Evolutionary conservation across 2,329 filamentous ascomycete species (phyloP).

Genomic region (Thielaviopsis cerberus): DNA sequence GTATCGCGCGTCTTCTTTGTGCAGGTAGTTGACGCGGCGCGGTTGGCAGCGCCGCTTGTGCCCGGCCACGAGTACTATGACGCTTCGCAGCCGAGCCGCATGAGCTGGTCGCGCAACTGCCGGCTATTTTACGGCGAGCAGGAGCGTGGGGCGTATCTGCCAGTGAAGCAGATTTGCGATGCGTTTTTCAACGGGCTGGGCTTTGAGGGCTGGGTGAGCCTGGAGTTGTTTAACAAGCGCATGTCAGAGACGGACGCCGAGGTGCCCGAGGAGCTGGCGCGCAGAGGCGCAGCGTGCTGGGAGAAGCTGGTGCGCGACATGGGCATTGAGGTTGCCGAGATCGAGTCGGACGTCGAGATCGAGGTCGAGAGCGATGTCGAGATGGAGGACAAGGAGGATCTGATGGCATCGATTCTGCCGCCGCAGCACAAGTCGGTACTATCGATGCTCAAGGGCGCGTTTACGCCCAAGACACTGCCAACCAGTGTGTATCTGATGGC

Average conservation of each 20-base stretch:
- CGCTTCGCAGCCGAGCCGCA: conserved; percentile 26
- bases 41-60: conserved; percentile 35
- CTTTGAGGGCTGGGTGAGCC: conserved; percentile 50
- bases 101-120: conserved; percentile 64
- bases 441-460: not conserved
- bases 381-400: not conserved
- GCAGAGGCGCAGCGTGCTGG: conserved; percentile 32
- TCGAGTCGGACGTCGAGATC: not conserved
- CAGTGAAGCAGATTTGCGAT: conserved; percentile 39
- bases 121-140: conserved; percentile 38
- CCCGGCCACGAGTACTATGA: conserved; percentile 23
- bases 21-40: conserved; percentile 58
- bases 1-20: conserved; percentile 58
- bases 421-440: not conserved
- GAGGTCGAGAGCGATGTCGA: not conserved
- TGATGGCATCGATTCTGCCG: not conserved
- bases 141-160: conserved; percentile 47
- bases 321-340: conserved; percentile 7
- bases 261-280: conserved; percentile 39
- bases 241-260: conserved; percentile 31
- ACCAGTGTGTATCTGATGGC: conserved; percentile 4
- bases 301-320: conserved; percentile 25
- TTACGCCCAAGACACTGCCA: not conserved
- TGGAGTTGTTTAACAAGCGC: conserved; percentile 48
- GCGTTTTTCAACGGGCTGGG: conserved; percentile 45